phyloP scores from a whole-genome alignment of 176 grass and related monocot species.

The Avena sativa region DNA sequence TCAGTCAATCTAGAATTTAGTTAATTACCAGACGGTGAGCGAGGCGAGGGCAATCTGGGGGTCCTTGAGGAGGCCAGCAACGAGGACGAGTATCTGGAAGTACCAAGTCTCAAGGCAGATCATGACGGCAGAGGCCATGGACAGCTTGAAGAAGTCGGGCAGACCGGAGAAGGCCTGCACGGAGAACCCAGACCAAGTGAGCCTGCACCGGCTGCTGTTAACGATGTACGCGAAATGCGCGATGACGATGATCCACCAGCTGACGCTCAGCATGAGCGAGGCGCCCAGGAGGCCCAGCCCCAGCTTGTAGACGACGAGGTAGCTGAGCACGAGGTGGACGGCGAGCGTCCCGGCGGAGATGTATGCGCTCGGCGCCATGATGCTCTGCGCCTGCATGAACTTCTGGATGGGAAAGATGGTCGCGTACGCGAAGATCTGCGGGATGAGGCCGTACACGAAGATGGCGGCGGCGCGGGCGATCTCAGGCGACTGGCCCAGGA shows the following conservation, averaged over 20 bases:
- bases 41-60: not conserved
- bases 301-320: too few relatives aligned
- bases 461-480: constrained; percentile 63
- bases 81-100: not conserved
- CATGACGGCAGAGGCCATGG: not conserved
- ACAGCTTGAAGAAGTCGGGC: not conserved
- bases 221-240: not conserved
- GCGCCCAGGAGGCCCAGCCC: too few relatives aligned
- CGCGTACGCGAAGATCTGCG: constrained; percentile 64
- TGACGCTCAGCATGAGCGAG: not conserved
- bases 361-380: too few relatives aligned
- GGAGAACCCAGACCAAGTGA: not conserved
- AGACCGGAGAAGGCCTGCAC: not conserved
- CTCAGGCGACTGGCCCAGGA: constrained; percentile 67
- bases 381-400: too few relatives aligned
- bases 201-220: not conserved
- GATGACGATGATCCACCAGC: not conserved
- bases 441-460: constrained; percentile 42
- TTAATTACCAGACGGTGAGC: not conserved
- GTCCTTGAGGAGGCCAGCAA: not conserved
- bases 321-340: too few relatives aligned
- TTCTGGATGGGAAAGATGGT: too few relatives aligned
- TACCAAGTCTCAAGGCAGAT: too few relatives aligned
- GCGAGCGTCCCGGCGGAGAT: too few relatives aligned
- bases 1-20: too few relatives aligned